These are phyloP conservation scores for Margaritispora aquatica DNA, from an alignment of 495 filamentous ascomycete genomes.

Conservation along the genomic window DNA sequence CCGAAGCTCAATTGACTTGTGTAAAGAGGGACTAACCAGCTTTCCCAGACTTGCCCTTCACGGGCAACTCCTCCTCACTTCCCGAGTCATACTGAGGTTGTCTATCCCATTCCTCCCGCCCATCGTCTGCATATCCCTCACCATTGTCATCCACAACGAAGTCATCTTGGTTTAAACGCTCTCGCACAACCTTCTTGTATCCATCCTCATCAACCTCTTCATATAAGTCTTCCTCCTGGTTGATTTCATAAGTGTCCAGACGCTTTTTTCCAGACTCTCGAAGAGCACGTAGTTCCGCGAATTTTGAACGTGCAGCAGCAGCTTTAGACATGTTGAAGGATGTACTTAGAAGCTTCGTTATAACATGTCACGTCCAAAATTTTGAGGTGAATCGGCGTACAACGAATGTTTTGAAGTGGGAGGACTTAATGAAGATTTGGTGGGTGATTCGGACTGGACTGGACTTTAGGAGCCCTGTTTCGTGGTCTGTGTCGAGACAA, in stretches of 20 bases:
- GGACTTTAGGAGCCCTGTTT: no score
- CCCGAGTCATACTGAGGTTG: constrained; percentile 61
- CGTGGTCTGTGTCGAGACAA: not conserved
- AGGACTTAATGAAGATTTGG: not conserved
- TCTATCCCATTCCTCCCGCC: constrained; percentile 91
- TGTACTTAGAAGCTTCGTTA: constrained; percentile 8
- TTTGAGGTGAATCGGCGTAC: not conserved
- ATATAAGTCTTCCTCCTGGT: constrained; percentile 79
- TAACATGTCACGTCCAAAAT: constrained; percentile 8
- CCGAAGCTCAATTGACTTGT: not conserved
- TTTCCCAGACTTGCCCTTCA: constrained; percentile 55
- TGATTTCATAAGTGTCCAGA: constrained; percentile 80
- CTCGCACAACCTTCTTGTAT: constrained; percentile 91
- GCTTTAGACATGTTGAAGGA: constrained; percentile 33
- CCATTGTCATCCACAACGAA: constrained; percentile 96
- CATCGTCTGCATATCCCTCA: constrained; percentile 92
- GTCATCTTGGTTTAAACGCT: constrained; percentile 87
- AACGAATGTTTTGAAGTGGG: not conserved
- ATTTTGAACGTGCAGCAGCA: constrained; percentile 38
- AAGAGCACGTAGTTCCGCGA: constrained; percentile 80
- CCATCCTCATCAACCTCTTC: constrained; percentile 96
- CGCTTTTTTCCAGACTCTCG: constrained; percentile 86
- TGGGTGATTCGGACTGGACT: not conserved
- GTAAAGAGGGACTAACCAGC: constrained; percentile 30
- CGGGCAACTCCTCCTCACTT: constrained; percentile 62